Evolutionary conservation across 2,329 filamentous ascomycete genomes (phyloP).

Genomic region (Chaetomium globosum): DNA sequence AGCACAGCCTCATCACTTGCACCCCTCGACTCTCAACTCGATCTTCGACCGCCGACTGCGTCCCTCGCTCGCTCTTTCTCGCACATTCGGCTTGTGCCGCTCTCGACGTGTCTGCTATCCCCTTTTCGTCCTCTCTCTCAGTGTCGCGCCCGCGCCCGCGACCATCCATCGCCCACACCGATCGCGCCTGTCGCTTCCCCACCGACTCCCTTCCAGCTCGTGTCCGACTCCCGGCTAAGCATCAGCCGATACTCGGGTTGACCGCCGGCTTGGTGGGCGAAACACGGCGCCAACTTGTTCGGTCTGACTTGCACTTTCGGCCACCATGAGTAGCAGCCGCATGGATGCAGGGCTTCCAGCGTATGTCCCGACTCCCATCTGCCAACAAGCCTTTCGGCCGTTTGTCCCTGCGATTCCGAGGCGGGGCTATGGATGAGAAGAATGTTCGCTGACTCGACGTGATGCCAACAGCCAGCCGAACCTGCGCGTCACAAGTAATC

Average conservation of each 20-base stretch:
- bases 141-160: slow-evolving; percentile 17
- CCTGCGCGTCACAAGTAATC: slow-evolving; percentile 87
- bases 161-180: slow-evolving; percentile 12
- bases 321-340: slow-evolving; percentile 51
- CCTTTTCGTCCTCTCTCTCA: slow-evolving; percentile 4
- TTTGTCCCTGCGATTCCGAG: slow-evolving; percentile 21
- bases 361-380: slow-evolving; percentile 51
- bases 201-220: slow-evolving; percentile 7
- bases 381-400: slow-evolving; percentile 40
- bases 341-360: slow-evolving; percentile 64
- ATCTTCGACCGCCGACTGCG: slow-evolving; percentile 28
- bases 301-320: slow-evolving; percentile 34
- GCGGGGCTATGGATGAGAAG: slow-evolving; percentile 5
- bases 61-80: slow-evolving; percentile 26
- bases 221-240: slow-evolving; percentile 17
- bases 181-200: neutral
- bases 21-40: slow-evolving; percentile 9
- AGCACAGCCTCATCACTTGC: slow-evolving; percentile 38
- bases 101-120: slow-evolving; percentile 8
- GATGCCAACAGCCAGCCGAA: slow-evolving; percentile 70
- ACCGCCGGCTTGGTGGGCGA: slow-evolving; percentile 31
- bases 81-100: slow-evolving; percentile 22
- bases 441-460: slow-evolving; percentile 33
- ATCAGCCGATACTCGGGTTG: slow-evolving; percentile 42
- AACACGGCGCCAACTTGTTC: slow-evolving; percentile 25